A percentile compares a stretch with the other conserved stretches of the same genome.
phyloP scores from a whole-genome alignment of 2,329 filamentous ascomycete species.

The Apiospora pterosperma region DNA sequence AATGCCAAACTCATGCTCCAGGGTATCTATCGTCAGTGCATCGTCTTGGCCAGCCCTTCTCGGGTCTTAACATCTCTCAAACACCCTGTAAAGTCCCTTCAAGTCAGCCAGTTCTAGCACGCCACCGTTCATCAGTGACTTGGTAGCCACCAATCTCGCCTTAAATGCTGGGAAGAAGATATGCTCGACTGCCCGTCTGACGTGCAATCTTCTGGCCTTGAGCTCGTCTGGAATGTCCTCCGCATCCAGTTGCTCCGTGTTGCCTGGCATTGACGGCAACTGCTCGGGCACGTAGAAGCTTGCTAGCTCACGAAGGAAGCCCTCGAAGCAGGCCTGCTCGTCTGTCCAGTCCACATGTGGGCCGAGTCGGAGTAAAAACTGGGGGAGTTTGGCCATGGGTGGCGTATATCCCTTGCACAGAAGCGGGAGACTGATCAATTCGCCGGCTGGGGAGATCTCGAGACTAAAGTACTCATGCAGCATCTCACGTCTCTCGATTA shows the following conservation, averaged over 20 bases:
- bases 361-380: constrained; percentile 82
- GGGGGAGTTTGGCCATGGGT: constrained; percentile 78
- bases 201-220: constrained; percentile 60
- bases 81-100: constrained; percentile 89
- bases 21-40: neutral
- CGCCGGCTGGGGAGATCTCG: constrained; percentile 73
- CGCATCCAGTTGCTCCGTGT: constrained; percentile 28
- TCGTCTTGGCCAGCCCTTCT: neutral
- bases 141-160: constrained; percentile 77
- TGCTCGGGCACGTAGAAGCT: constrained; percentile 88
- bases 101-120: constrained; percentile 87
- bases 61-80: constrained; percentile 77
- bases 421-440: constrained; percentile 76
- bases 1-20: constrained; percentile 1
- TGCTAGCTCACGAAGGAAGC: constrained; percentile 82
- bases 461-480: constrained; percentile 89
- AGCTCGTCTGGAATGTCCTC: constrained; percentile 45
- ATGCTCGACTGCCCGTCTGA: constrained; percentile 77
- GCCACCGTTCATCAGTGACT: constrained; percentile 65
- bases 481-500: constrained; percentile 80
- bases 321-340: constrained; percentile 82
- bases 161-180: constrained; percentile 88
- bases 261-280: constrained; percentile 50
- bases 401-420: constrained; percentile 88
- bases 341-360: constrained; percentile 84